Evolutionary conservation across 148 eudicot genomes (phyloP).

Genomic region (Spergularia marina): DNA sequence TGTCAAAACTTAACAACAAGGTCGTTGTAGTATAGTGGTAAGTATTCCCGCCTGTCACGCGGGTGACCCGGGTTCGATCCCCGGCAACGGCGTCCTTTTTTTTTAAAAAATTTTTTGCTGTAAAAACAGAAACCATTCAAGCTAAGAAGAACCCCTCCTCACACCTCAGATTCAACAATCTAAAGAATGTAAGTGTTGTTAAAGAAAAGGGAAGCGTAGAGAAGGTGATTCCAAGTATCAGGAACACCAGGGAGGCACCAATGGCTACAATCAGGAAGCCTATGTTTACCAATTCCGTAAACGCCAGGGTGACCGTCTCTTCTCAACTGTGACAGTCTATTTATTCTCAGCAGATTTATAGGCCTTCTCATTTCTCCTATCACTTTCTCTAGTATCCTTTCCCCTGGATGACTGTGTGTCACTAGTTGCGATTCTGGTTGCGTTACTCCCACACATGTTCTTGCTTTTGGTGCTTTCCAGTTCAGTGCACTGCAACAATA

Average conservation of each 20-base stretch:
- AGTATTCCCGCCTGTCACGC: slow-evolving; percentile 99
- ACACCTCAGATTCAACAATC: background rate
- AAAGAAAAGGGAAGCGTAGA: slow-evolving; percentile 33
- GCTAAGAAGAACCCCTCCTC: no score
- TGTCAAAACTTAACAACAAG: background rate
- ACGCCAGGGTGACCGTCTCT: slow-evolving; percentile 55
- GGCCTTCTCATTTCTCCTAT: slow-evolving; percentile 30
- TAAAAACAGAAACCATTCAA: no score
- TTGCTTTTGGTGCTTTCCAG: slow-evolving; percentile 31
- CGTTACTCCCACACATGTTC: slow-evolving; percentile 34
- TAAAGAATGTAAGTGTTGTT: background rate
- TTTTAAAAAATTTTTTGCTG: no score
- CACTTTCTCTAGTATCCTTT: slow-evolving; percentile 39
- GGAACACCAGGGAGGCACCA: slow-evolving; percentile 73
- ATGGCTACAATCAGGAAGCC: slow-evolving; percentile 53
- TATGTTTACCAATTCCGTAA: slow-evolving; percentile 34
- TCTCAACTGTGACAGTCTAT: slow-evolving; percentile 43
- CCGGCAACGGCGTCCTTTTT: slow-evolving; percentile 69
- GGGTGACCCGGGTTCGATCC: slow-evolving; percentile 99
- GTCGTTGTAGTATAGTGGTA: slow-evolving; percentile 99
- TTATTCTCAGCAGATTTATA: slow-evolving; percentile 36
- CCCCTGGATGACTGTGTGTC: slow-evolving; percentile 27
- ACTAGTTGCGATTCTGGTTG: slow-evolving; percentile 27
- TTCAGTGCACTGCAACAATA: slow-evolving; percentile 16
- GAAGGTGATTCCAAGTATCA: slow-evolving; percentile 60